phyloP scores from a whole-genome alignment of 2,329 filamentous ascomycete species.

The Colletotrichum lupini region DNA sequence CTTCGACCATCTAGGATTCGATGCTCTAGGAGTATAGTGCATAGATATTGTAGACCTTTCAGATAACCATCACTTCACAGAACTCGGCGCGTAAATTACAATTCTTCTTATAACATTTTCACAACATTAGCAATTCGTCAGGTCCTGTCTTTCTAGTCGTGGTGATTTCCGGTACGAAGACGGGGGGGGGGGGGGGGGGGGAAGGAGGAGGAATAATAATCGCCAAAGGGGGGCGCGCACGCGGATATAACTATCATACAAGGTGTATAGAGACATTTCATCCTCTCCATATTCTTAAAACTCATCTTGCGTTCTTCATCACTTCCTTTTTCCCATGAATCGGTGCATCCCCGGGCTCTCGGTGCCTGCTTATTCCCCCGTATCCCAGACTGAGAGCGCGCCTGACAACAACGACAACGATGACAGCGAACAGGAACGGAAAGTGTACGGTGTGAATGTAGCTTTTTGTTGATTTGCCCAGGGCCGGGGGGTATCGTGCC shows the following conservation, averaged over 20 bases:
- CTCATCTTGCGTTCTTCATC: neutral
- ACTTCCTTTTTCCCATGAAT: neutral
- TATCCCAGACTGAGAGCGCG: neutral
- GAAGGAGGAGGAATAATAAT: neutral
- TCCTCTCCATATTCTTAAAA: neutral
- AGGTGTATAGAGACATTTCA: neutral
- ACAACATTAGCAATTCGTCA: conserved; percentile 17
- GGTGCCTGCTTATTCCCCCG: neutral
- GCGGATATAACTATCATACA: conserved; percentile 16
- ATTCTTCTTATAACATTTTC: too few species aligned
- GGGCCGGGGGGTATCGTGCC: conserved; percentile 31
- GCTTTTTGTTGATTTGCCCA: conserved; percentile 27
- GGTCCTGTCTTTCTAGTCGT: conserved; percentile 2
- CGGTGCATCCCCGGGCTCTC: neutral
- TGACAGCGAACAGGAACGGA: neutral
- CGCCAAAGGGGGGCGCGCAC: neutral
- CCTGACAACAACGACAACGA: neutral
- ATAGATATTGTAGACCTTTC: too few species aligned
- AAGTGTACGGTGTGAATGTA: conserved; percentile 1
- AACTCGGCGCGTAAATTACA: too few species aligned
- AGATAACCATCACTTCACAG: neutral
- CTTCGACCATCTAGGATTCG: too few species aligned
- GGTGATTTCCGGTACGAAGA: neutral
- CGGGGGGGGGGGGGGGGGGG: neutral
- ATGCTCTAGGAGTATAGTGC: too few species aligned